Evolutionary conservation across 352 stramenopile genomes (phyloP), one percentile per base, ranked within the genome.

Genomic region (Phytophthora pistaciae): DNA sequence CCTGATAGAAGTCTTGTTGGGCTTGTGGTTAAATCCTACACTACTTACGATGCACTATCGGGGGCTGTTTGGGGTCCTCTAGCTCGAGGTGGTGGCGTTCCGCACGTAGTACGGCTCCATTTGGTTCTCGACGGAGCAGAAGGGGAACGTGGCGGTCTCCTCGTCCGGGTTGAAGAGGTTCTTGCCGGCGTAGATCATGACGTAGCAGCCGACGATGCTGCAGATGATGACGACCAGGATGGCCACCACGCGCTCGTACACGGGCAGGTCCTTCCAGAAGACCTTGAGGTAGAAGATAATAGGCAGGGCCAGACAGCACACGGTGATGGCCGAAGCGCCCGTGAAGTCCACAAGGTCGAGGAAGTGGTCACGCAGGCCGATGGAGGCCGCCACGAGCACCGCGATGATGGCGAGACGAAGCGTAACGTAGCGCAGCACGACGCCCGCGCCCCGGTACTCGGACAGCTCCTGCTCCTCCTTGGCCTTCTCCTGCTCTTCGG

Each of bases 311-410:
- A 84, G 79, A 57, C 78, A 85, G 65, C 72, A 82, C 13, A 80
- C 60, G 0, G 75, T 72, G 27, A 77, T 82, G 50, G 69, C 60
- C 48, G 75, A 82, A 3, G 78, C 75, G 6, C 78, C 78, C 21
- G 78, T 77, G 50, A 85, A 85, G 53, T 85, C 78, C n/a, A 76
- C 60, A 29, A 85, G 64, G 56, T 83, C 78, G 49, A 76, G 67
- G 63, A 78, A 78, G 57, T 75, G 56, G 53, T 78, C 67, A 10
- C 57, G 60, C 13, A 78, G 61, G 3, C 61, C 66, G 21, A 78
- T 78, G 21, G 72, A 75, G 8, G 38, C 72, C 40, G 38, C 67
- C 44, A 70, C 57, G 25, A 75, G 42, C 46, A 64, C 48, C 21
- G 65, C 70, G 38, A 77, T 71, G 29, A 84, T 72, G 38, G 65